Evolutionary conservation across 768 basidiomycete genomes (phyloP).

Genomic region (Podaxis carcinomalis): DNA sequence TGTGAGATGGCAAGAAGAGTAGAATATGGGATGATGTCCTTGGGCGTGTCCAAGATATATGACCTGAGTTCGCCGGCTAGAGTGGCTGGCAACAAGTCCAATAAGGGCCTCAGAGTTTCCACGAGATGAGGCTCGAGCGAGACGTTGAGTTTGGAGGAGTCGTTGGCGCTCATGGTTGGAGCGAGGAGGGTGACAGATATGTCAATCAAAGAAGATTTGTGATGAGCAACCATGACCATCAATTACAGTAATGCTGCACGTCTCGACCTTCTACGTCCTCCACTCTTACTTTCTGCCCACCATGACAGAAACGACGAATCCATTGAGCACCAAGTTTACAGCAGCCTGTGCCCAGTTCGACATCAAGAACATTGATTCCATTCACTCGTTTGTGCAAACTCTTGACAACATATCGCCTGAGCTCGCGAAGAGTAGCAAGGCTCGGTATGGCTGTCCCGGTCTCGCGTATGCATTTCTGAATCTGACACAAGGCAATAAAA

Average conservation of each 20-base stretch:
- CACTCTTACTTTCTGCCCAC: conserved; percentile 3
- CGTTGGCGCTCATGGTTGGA: conserved; percentile 16
- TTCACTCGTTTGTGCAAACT: conserved; percentile 26
- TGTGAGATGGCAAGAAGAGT: conserved; percentile 55
- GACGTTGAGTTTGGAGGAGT: conserved; percentile 34
- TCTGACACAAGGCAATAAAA: neutral
- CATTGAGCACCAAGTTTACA: conserved; percentile 30
- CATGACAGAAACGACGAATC: conserved; percentile 20
- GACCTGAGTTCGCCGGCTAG: conserved; percentile 36
- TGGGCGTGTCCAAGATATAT: conserved; percentile 32
- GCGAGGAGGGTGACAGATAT: conserved; percentile 9
- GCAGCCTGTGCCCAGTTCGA: conserved; percentile 39
- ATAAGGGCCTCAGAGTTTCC: conserved; percentile 42
- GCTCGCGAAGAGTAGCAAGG: conserved; percentile 42
- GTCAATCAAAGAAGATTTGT: conserved; percentile 6
- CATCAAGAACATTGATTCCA: conserved; percentile 28
- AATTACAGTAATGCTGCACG: neutral
- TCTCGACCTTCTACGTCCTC: neutral
- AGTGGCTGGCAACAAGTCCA: conserved; percentile 39
- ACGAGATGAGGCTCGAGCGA: conserved; percentile 67
- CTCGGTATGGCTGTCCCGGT: conserved; percentile 26
- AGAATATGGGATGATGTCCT: conserved; percentile 56
- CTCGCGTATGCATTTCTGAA: neutral
- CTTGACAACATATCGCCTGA: conserved; percentile 49
- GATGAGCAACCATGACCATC: conserved; percentile 15